These are phyloP conservation scores for Quercus phellos DNA, from an alignment of 331 rosid species.

Conservation along the genomic window DNA sequence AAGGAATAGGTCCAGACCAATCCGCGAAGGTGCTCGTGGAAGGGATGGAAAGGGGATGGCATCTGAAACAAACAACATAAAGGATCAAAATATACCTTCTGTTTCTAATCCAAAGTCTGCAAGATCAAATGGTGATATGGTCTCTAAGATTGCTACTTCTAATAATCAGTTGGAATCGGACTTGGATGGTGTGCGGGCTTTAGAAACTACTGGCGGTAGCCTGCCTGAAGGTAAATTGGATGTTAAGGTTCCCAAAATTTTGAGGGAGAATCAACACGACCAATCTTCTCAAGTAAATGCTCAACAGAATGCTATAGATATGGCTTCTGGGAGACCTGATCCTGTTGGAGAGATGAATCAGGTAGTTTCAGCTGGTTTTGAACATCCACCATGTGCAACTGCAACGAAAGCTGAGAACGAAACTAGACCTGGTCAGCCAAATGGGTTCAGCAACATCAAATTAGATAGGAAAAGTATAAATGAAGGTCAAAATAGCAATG, in stretches of 20 bases:
- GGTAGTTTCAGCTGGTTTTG: slow-evolving; percentile 34
- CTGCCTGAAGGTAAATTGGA: slow-evolving; percentile 52
- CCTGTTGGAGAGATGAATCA: slow-evolving; percentile 36
- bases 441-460: slow-evolving; percentile 51
- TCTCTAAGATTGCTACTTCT: slow-evolving; percentile 35
- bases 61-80: slow-evolving; percentile 50
- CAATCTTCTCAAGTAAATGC: slow-evolving; percentile 40
- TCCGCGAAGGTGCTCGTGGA: slow-evolving; percentile 73
- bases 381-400: slow-evolving; percentile 39
- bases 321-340: slow-evolving; percentile 43
- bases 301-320: slow-evolving; percentile 30
- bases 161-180: slow-evolving; percentile 42
- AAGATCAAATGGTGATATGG: slow-evolving; percentile 58
- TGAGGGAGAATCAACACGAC: slow-evolving; percentile 34
- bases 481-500: slow-evolving; percentile 62
- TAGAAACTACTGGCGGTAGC: slow-evolving; percentile 40
- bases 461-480: slow-evolving; percentile 46
- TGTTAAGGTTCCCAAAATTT: slow-evolving; percentile 30
- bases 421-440: slow-evolving; percentile 49
- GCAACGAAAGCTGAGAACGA: slow-evolving; percentile 41
- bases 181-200: slow-evolving; percentile 41
- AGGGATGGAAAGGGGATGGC: slow-evolving; percentile 55
- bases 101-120: slow-evolving; percentile 58
- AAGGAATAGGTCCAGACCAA: slow-evolving; percentile 84
- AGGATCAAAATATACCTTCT: slow-evolving; percentile 49